Conservation (phyloP, 2,329 filamentous ascomycete species). For the Penicillium brevicompactum region DNA sequence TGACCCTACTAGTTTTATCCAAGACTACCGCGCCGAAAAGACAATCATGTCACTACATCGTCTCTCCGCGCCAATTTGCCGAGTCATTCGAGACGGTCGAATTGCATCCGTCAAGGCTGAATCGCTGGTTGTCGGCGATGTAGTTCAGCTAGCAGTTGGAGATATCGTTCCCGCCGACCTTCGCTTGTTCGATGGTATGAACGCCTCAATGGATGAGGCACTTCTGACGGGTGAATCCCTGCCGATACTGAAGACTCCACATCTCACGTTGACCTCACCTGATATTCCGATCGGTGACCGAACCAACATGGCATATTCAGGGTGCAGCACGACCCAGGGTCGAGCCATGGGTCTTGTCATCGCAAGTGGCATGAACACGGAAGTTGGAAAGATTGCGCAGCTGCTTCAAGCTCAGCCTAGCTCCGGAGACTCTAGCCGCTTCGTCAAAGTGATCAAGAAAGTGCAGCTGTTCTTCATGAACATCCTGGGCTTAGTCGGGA, state of each 20-base stretch:
- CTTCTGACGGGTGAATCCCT: slow-evolving; percentile 64
- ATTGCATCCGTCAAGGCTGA: slow-evolving; percentile 55
- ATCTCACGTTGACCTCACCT: slow-evolving; percentile 26
- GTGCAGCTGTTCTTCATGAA: slow-evolving; percentile 51
- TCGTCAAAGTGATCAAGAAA: slow-evolving; percentile 37
- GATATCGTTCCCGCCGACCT: slow-evolving; percentile 63
- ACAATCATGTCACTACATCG: slow-evolving; percentile 60
- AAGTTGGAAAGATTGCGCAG: slow-evolving; percentile 62
- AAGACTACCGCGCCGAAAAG: slow-evolving; percentile 63
- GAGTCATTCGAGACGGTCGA: slow-evolving; percentile 59
- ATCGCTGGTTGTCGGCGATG: slow-evolving; percentile 63
- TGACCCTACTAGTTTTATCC: slow-evolving; percentile 48
- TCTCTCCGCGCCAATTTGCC: slow-evolving; percentile 59
- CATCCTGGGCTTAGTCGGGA: slow-evolving; percentile 63
- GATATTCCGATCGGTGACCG: slow-evolving; percentile 55
- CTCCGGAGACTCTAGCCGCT: slow-evolving; percentile 10
- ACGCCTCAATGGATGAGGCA: slow-evolving; percentile 72
- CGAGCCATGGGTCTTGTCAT: slow-evolving; percentile 61
- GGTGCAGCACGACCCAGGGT: slow-evolving; percentile 62
- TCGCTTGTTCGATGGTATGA: slow-evolving; percentile 61
- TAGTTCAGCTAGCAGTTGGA: slow-evolving; percentile 55
- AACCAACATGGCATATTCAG: slow-evolving; percentile 63
- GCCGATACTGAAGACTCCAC: slow-evolving; percentile 57
- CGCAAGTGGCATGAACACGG: slow-evolving; percentile 63
- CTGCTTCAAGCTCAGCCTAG: slow-evolving; percentile 56